phyloP scores from a whole-genome alignment of 768 basidiomycete genomes.

The Clavulina sp. region DNA sequence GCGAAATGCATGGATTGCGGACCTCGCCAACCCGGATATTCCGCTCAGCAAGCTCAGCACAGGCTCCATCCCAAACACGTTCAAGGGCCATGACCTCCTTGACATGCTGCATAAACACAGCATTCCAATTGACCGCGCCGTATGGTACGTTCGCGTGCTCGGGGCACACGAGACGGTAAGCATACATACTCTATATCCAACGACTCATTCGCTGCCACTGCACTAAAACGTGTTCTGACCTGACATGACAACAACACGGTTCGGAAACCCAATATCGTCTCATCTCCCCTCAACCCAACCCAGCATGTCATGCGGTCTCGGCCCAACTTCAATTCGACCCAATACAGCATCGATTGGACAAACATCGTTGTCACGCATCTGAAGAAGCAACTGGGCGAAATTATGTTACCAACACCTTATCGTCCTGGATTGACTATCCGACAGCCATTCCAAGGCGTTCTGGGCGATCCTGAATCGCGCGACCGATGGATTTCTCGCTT shows the following conservation, averaged over 20 bases:
- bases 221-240: too few species aligned
- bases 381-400: constrained; percentile 67
- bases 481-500: constrained; percentile 68
- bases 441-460: constrained; percentile 64
- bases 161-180: constrained; percentile 73
- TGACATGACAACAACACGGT: not conserved
- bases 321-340: constrained; percentile 61
- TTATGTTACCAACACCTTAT: constrained; percentile 62
- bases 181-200: constrained; percentile 1
- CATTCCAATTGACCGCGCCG: constrained; percentile 62
- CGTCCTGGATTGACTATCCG: constrained; percentile 65
- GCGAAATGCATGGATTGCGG: constrained; percentile 66
- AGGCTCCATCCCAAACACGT: constrained; percentile 73
- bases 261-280: not conserved
- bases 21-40: constrained; percentile 63
- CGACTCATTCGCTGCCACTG: constrained; percentile 5
- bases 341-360: constrained; percentile 76
- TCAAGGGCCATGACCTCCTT: constrained; percentile 68
- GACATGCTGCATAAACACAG: constrained; percentile 61
- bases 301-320: constrained; percentile 63
- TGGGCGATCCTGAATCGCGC: constrained; percentile 51
- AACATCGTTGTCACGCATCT: constrained; percentile 63
- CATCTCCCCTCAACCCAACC: too few species aligned
- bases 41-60: constrained; percentile 57
- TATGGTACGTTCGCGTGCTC: constrained; percentile 77